Conservation (phyloP, 768 basidiomycete species). For the Panaeolus cyanescens region DNA sequence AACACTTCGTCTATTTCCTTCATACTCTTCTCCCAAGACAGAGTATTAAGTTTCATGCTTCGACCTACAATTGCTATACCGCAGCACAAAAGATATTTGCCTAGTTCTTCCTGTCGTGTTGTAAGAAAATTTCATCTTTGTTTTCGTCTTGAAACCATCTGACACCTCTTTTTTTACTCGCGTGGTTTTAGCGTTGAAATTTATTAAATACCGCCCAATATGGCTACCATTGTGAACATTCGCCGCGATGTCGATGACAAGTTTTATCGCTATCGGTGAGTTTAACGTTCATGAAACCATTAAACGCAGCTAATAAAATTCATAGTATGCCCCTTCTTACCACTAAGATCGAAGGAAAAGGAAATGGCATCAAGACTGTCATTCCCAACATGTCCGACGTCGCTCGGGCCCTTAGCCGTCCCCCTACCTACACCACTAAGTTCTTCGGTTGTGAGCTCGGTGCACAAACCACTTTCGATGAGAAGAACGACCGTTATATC, state of each 20-base stretch:
- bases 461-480: conserved; percentile 95
- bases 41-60: conserved; percentile 82
- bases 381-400: conserved; percentile 98
- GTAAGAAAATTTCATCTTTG: conserved; percentile 33
- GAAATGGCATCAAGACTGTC: conserved; percentile 99
- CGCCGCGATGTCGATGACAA: conserved; percentile 97
- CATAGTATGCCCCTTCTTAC: conserved; percentile 89
- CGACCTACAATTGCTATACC: conserved; percentile 79
- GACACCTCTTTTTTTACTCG: neutral
- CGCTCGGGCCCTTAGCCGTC: conserved; percentile 91
- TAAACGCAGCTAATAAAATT: conserved; percentile 8
- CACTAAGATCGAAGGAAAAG: conserved; percentile 98
- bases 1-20: conserved; percentile 43
- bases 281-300: conserved; percentile 5
- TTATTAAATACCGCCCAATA: conserved; percentile 55
- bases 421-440: conserved; percentile 96
- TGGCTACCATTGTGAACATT: conserved; percentile 91
- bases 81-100: conserved; percentile 62
- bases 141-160: neutral
- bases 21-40: conserved; percentile 67
- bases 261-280: conserved; percentile 91
- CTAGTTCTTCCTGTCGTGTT: conserved; percentile 53
- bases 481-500: conserved; percentile 97
- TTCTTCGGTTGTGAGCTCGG: conserved; percentile 99
- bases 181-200: conserved; percentile 55